Base-by-base conservation (phyloP, 768 basidiomycete species). In the Neoboletus magnificus region DNA sequence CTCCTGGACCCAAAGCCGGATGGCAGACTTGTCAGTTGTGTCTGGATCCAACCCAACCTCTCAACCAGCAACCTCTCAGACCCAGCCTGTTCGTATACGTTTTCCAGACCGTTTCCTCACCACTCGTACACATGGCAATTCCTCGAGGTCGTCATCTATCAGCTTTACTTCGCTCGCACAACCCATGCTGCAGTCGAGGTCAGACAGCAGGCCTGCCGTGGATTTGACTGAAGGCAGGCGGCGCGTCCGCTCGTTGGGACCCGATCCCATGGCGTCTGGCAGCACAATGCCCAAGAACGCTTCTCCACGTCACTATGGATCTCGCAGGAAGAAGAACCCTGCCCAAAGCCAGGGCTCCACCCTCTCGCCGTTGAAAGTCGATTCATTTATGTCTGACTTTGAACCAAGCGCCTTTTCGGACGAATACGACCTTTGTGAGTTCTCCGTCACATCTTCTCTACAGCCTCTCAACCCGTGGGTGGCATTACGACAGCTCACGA, bases 361-460 rank as follows among this genome's bases (percentile, higher is more conserved):
- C 32, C 45, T 62, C 58, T 63, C 64, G 18, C 55, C 61, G 11
- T 54, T 60, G 23, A 74, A 60, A 62, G 62, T 59, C 54, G 74
- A 65, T 61, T 62, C 52, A 22, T 61, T 61, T 41, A 50, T 66
- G 42, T 58, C 63, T 59, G 74, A 76, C 54, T 74, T 74, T 48
- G 74, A 71, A 55, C 72, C 74, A 16, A 68, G 67, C 23, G 70
- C 73, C 32, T 86, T 89, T 70, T 86, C 87, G 1, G 83, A 91
- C 58, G 89, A 91, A 70, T 90, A 89, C 65, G 86, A 90, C 66
- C 74, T 90, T 57, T 81, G 89, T 91, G 67, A 74, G 86, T 78
- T 40, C 50, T 43, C 56, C 53, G 16, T 60, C 33, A 9, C 36
- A 33, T 43, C 27, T 39, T 40, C 12, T 52, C 25, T 36, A 42